Base-by-base conservation (phyloP, 164 flowering plant species). In the Vitis amurensis region DNA sequence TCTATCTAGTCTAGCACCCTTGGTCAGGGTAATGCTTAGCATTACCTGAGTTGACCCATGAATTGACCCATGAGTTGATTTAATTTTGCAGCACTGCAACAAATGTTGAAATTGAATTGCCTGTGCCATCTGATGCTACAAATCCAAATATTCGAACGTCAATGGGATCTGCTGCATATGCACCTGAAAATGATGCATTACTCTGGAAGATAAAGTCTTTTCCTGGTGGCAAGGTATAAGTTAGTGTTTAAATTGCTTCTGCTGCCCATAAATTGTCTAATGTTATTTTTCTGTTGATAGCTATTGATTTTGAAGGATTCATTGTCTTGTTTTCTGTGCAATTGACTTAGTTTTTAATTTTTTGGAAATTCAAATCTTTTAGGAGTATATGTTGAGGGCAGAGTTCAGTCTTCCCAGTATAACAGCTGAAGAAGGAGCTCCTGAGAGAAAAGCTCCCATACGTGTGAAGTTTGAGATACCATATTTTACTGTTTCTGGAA, bases 391-490 rank as follows among this genome's bases (percentile, higher is more conserved):
- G 98, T 73, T 89, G 84, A 87, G 97, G 76, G 97, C 99, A 48
- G 93, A 95, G 79, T 91, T 95, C 73, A 84, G 87, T 66, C 96
- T 95, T 82, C 98, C 99, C 56, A 93, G 94, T 72, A 80, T 95
- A 63, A 84, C 88, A 47, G 89, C 85, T 63, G 99, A 95, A 82
- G 99, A 95, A 66, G 85, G 85, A 53, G 74, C 77, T 61, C 96
- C 97, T 30, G 98, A 90, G 78, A 90, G 94, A 76, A 95, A 90
- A 73, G 98, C 99, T 77, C 99, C 99, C 2, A 93, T 95, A 55
- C 91, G 94, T 57, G 97, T 95, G 79, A 93, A 95, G 82, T 95
- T 95, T 79, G 99, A 95, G 80, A 93, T 95, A 71, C 99, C 99
- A 55, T 95, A 95, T 79, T 95, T 95, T 74, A 93, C 99, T 9